These are phyloP conservation scores for Leishmania guyanensis DNA, from an alignment of 208 protist genomes.

Conservation along the genomic window DNA sequence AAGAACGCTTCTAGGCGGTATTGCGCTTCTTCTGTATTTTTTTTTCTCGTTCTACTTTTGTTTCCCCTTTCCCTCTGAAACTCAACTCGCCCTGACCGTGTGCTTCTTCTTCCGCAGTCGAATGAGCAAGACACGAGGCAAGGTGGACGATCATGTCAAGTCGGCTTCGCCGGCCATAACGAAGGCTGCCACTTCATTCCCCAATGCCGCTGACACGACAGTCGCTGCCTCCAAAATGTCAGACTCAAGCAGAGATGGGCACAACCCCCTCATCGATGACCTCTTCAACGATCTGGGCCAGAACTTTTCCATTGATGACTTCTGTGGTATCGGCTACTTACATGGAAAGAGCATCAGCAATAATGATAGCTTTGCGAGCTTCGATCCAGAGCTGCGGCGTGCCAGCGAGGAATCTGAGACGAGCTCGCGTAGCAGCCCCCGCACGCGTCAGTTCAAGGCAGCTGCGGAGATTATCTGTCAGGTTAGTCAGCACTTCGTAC, in stretches of 20 bases:
- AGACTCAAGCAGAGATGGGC: neutral
- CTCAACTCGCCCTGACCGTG: neutral
- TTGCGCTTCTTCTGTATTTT: neutral
- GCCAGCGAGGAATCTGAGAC: slow-evolving; percentile 8
- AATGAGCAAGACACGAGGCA: slow-evolving; percentile 12
- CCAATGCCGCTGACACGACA: neutral
- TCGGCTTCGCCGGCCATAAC: neutral
- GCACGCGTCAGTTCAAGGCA: neutral
- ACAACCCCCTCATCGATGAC: slow-evolving; percentile 52
- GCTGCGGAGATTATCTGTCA: slow-evolving; percentile 36
- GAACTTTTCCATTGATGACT: neutral
- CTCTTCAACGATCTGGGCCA: slow-evolving; percentile 31
- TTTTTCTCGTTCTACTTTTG: neutral
- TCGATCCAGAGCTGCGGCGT: neutral
- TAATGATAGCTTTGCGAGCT: slow-evolving; percentile 4
- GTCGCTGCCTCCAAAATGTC: neutral
- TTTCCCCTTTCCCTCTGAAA: neutral
- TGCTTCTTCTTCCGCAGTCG: neutral
- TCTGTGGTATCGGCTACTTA: neutral
- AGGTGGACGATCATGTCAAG: neutral
- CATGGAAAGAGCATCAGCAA: slow-evolving; percentile 25
- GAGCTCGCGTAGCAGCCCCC: slow-evolving; percentile 1
- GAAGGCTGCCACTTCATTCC: neutral
- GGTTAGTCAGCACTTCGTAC: slow-evolving; percentile 51
- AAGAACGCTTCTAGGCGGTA: neutral